Percentiles rank a stretch among this genome's conserved stretches.
Conservation (phyloP, 768 basidiomycete genomes). For the Suillus subalutaceus region DNA sequence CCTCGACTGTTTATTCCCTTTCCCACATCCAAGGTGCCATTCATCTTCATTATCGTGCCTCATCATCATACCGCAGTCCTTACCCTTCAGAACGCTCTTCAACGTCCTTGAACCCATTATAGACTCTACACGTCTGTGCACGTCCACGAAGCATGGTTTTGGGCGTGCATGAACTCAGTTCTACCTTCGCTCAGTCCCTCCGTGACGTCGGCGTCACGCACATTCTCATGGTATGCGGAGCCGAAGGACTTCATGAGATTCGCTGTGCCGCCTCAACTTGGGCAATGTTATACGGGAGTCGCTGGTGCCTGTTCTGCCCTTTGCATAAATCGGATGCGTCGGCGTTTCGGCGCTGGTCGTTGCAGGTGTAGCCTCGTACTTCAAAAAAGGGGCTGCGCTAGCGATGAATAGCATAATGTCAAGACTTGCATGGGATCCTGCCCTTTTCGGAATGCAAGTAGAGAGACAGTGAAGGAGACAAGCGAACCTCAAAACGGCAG, state of each 20-base stretch:
- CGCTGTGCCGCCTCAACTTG: constrained; percentile 79
- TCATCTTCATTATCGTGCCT: constrained; percentile 91
- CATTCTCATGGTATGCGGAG: constrained; percentile 91
- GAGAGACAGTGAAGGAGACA: no score
- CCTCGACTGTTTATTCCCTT: constrained; percentile 70
- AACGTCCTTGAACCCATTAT: constrained; percentile 92
- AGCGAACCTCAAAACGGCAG: no score
- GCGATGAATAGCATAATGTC: no score
- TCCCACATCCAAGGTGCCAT: constrained; percentile 68
- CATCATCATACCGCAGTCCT: constrained; percentile 83
- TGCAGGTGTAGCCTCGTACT: no score
- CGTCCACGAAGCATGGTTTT: constrained; percentile 85
- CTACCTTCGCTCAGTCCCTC: constrained; percentile 77
- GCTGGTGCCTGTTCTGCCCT: constrained; percentile 68
- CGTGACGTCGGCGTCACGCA: constrained; percentile 73
- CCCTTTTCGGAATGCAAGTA: no score
- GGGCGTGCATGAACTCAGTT: constrained; percentile 82
- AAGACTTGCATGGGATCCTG: no score
- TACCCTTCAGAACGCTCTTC: constrained; percentile 97
- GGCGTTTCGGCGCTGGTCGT: no score
- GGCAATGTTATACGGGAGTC: constrained; percentile 54
- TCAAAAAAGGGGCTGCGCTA: no score
- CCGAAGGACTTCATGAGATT: constrained; percentile 91
- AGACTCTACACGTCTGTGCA: constrained; percentile 83
- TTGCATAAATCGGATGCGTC: no score